phyloP scores from a whole-genome alignment of 2,329 filamentous ascomycete genomes.

The Thelonectria discophora region DNA sequence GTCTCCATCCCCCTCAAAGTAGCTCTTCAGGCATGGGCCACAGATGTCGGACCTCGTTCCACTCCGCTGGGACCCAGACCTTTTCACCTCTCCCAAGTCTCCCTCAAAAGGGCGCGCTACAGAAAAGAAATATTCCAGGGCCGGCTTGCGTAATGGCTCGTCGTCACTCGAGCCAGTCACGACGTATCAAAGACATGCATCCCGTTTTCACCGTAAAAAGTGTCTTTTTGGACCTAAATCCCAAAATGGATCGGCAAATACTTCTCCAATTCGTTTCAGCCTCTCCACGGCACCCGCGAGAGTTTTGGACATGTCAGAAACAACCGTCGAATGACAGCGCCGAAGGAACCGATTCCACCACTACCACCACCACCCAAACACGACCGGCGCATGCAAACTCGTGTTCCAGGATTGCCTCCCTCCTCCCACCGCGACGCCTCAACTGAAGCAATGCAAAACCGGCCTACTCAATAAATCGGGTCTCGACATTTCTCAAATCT shows the following conservation, averaged over 20 bases:
- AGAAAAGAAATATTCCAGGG: background rate
- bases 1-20: background rate
- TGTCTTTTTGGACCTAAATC: no score
- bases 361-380: no score
- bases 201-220: background rate
- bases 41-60: constrained; percentile 23
- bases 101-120: background rate
- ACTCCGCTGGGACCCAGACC: constrained; percentile 36
- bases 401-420: background rate
- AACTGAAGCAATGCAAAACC: constrained; percentile 8
- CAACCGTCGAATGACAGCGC: background rate
- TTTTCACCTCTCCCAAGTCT: constrained; percentile 24
- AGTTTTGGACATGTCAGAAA: background rate
- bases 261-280: constrained; percentile 2
- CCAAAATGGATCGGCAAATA: background rate
- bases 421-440: background rate
- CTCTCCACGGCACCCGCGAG: constrained; percentile 3
- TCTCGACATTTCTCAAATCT: constrained; percentile 7
- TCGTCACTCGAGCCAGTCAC: constrained; percentile 10
- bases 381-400: background rate
- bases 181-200: constrained; percentile 1
- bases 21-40: constrained; percentile 10
- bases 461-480: constrained; percentile 20
- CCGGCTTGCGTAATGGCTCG: constrained; percentile 39
- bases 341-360: background rate